A percentile compares a stretch with the other conserved stretches of the same genome.
Conservation (phyloP, 148 eudicot genomes). For the Rhododendron vialii region DNA sequence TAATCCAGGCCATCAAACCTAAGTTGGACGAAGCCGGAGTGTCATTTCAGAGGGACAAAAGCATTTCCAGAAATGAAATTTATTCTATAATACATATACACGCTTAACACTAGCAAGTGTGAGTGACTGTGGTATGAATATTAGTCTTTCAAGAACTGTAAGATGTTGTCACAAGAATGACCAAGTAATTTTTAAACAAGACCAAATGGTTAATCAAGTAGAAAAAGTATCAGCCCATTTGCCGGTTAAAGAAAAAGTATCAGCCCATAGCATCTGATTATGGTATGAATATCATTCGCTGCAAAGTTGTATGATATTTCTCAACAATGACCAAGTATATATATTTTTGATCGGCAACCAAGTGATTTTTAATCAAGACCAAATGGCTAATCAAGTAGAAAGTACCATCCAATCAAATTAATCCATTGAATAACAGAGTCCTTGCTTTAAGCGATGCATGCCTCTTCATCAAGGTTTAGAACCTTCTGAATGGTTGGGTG, state of each 20-base stretch:
- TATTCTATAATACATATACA: not conserved
- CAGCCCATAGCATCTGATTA: not conserved
- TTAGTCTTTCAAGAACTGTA: not conserved
- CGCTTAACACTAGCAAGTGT: not conserved
- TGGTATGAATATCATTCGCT: not conserved
- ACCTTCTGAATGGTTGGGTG: not conserved
- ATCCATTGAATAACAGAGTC: not conserved
- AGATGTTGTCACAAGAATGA: not conserved
- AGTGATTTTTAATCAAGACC: not conserved
- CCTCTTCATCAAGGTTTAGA: not conserved
- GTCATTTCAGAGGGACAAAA: not conserved
- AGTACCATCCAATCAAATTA: not conserved
- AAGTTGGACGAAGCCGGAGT: not conserved
- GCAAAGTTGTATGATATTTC: not conserved
- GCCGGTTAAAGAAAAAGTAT: not conserved
- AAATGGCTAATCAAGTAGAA: not conserved
- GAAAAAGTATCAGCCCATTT: not conserved
- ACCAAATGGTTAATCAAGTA: not conserved
- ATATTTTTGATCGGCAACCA: no score
- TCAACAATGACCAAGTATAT: not conserved
- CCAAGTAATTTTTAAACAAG: not conserved
- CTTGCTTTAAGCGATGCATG: not conserved
- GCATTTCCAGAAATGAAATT: not conserved
- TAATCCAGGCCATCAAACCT: not conserved
- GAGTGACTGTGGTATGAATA: not conserved